Base-by-base conservation (phyloP, 148 eudicot genomes). In the Drosera capensis region DNA sequence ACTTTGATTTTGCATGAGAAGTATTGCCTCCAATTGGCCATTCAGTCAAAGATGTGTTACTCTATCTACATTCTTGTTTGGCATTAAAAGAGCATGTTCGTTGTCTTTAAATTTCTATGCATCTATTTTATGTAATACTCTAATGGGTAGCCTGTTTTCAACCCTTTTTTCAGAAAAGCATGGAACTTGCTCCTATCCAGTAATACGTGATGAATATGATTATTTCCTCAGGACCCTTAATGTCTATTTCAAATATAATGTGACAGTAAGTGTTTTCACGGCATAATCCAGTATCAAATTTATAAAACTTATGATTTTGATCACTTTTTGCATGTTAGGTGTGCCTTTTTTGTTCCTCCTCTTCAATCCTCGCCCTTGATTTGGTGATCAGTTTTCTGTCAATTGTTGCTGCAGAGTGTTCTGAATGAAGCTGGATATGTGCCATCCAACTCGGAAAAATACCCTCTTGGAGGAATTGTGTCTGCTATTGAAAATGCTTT, bases 401-500 rank as follows among this genome's bases (percentile, higher is more conserved):
- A 34, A 11, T 36, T 8, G 24, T 48, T 51, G 16, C 17, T 54
- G 65, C 88, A 88, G 97, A 60, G 69, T 31, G 92, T 80, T 49
- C 67, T 88, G 54, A 55, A 46, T 60, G 75, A 78, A 64, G 95
- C 79, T 54, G 97, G 97, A 42, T 88, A 83, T 43, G 68, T 75
- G 45, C 73, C 97, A 55, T 88, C 97, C 34, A 78, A 88, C 52
- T 64, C 93, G 40, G 97, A 88, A 49, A 83, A 73, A 46, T 84
- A 88, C 71, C 97, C 95, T 55, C 46, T 75, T 17, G 84, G 92
- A 37, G 97, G 95, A 52, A 64, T 88, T 49, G 69, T 71, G 53
- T 58, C 95, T 35, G 87, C 92, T 28, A 72, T 88, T 40, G 79
- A 84, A 66, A 88, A 88, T 65, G 87, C 95, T 59, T 88, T 80